Conservation (phyloP, 163 green algal species). For the Scenedesmus sp. region DNA sequence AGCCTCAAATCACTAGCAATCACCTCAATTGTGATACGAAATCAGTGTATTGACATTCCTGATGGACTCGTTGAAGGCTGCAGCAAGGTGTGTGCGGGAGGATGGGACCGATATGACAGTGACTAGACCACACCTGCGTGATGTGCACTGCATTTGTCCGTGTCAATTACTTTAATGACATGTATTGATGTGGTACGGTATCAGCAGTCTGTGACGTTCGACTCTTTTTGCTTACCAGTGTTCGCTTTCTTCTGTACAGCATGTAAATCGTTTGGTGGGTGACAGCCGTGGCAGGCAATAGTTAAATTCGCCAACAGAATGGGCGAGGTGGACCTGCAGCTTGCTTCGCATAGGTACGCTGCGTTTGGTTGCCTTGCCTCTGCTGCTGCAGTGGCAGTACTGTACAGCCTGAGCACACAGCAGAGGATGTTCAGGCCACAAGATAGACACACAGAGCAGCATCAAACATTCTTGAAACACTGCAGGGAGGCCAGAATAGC, state of each 20-base stretch:
- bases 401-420: constrained; percentile 24
- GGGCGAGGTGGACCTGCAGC: neutral
- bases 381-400: constrained; percentile 8
- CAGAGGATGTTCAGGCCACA: neutral
- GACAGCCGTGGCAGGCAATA: neutral
- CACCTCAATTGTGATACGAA: no score
- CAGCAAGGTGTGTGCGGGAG: neutral
- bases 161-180: no score
- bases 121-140: neutral
- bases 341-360: constrained; percentile 12
- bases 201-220: no score
- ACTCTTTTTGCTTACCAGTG: neutral
- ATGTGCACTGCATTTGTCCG: no score
- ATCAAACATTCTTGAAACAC: neutral
- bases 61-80: neutral
- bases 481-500: constrained; percentile 67
- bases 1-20: neutral
- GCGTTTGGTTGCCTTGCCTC: neutral
- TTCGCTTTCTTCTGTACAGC: neutral
- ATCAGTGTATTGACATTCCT: neutral
- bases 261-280: neutral
- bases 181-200: no score
- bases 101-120: constrained; percentile 4
- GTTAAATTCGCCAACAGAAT: neutral
- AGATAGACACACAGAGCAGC: neutral